Evolutionary conservation across 1,284 basidiomycete species (phyloP).

Genomic region (Pisolithus thermaeus): DNA sequence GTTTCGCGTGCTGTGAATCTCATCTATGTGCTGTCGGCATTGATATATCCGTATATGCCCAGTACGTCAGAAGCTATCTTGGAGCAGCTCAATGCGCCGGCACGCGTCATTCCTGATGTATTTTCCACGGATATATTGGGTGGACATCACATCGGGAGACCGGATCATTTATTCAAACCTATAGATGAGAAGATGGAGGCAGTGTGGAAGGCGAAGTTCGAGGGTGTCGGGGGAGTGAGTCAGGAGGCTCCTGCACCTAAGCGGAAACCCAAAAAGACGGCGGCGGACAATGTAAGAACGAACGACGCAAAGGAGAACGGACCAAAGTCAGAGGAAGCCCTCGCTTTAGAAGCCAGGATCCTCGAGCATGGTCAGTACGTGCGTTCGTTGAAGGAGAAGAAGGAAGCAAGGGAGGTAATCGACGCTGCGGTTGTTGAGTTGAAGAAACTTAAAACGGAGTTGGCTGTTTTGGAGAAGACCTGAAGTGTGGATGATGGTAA

Average conservation of each 20-base stretch:
- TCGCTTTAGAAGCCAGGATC: slow-evolving; percentile 65
- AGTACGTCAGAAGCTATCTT: slow-evolving; percentile 80
- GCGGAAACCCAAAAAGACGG: slow-evolving; percentile 45
- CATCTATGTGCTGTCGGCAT: slow-evolving; percentile 84
- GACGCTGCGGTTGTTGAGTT: slow-evolving; percentile 47
- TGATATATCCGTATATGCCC: slow-evolving; percentile 97
- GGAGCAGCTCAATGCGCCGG: slow-evolving; percentile 85
- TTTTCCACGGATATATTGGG: slow-evolving; percentile 79
- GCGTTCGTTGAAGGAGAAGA: slow-evolving; percentile 61
- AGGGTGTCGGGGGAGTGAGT: slow-evolving; percentile 46
- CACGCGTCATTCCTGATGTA: slow-evolving; percentile 68
- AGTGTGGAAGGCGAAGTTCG: slow-evolving; percentile 79
- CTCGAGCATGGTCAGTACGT: slow-evolving; percentile 71
- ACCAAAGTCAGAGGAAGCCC: slow-evolving; percentile 59
- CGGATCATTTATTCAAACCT: slow-evolving; percentile 89
- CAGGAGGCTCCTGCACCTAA: slow-evolving; percentile 44
- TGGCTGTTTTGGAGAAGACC: slow-evolving; percentile 27
- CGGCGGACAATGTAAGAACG: slow-evolving; percentile 19
- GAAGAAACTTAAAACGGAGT: slow-evolving; percentile 45
- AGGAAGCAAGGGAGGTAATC: slow-evolving; percentile 63
- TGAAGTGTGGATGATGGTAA: background rate
- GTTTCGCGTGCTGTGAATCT: slow-evolving; percentile 88
- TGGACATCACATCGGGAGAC: slow-evolving; percentile 83
- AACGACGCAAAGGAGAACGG: slow-evolving; percentile 18
- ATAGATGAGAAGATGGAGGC: slow-evolving; percentile 92